Conservation (phyloP, 768 basidiomycete genomes). For the Udeniomyces megalosporus region DNA sequence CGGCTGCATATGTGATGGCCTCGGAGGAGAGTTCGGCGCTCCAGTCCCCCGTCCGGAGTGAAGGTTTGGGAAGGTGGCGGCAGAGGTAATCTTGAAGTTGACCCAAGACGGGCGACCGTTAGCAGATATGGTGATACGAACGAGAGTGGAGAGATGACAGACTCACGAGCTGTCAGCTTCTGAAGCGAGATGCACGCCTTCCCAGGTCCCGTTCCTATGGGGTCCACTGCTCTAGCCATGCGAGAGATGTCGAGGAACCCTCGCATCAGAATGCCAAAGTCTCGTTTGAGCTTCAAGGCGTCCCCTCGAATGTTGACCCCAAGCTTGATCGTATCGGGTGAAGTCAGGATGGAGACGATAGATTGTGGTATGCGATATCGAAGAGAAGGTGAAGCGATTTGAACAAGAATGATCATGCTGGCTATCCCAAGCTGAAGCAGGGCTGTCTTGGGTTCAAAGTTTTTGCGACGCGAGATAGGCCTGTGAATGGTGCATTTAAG, state of each 20-base stretch:
- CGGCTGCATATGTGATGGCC: background rate
- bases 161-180: background rate
- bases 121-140: background rate
- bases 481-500: background rate
- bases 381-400: conserved; percentile 5
- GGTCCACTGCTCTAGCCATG: background rate
- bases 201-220: background rate
- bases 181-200: background rate
- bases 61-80: conserved; percentile 4
- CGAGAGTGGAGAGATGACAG: background rate
- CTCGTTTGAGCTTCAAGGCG: conserved; percentile 5
- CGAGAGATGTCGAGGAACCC: conserved; percentile 5
- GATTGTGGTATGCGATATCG: background rate
- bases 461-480: conserved; percentile 2
- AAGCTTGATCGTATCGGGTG: background rate
- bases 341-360: background rate
- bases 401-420: conserved; percentile 3
- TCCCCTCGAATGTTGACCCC: conserved; percentile 13
- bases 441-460: conserved; percentile 9
- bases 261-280: background rate
- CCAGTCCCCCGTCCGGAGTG: conserved; percentile 6
- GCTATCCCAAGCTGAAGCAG: conserved; percentile 2
- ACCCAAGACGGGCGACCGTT: no score
- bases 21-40: background rate
- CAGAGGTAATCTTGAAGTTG: background rate